phyloP scores from a whole-genome alignment of 208 protist genomes.

The Zelonia costaricensis region DNA sequence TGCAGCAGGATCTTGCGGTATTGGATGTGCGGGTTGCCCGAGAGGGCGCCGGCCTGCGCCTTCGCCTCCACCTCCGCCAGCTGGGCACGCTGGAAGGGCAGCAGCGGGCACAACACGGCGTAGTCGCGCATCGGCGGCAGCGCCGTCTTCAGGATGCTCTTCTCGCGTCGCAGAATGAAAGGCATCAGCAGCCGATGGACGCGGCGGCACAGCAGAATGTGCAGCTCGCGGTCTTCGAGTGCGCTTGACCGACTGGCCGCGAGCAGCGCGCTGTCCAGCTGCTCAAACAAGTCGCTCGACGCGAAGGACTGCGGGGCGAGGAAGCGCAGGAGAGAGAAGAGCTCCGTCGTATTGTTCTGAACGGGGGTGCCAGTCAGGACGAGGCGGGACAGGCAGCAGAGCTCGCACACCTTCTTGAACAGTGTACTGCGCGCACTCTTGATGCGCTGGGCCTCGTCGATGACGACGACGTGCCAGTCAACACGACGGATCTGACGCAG shows the following conservation, averaged over 20 bases:
- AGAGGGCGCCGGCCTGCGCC: conserved; percentile 20
- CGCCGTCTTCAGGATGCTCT: conserved; percentile 31
- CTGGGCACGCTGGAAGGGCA: conserved; percentile 39
- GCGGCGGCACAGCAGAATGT: conserved; percentile 43
- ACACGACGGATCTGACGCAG: conserved; percentile 47
- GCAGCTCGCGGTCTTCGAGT: conserved; percentile 39
- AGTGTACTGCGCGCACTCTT: conserved; percentile 53
- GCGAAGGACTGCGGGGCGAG: conserved; percentile 74
- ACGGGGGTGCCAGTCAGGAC: conserved; percentile 90
- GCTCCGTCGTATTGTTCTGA: conserved; percentile 94
- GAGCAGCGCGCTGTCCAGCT: conserved; percentile 37
- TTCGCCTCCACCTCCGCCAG: conserved; percentile 27
- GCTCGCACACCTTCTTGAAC: conserved; percentile 34
- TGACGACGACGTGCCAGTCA: conserved; percentile 76
- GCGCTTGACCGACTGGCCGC: conserved; percentile 31
- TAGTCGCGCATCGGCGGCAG: conserved; percentile 46
- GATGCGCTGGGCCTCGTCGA: conserved; percentile 95
- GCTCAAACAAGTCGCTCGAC: conserved; percentile 35
- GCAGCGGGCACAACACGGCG: conserved; percentile 44
- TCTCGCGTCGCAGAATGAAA: conserved; percentile 52
- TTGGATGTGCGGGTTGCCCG: conserved; percentile 53
- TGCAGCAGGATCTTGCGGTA: conserved; percentile 78
- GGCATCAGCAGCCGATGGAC: conserved; percentile 47
- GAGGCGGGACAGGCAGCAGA: conserved; percentile 38
- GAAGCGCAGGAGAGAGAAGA: conserved; percentile 93